These are phyloP conservation scores for Taxillus chinensis DNA, from an alignment of 164 flowering plant genomes.

Conservation along the genomic window DNA sequence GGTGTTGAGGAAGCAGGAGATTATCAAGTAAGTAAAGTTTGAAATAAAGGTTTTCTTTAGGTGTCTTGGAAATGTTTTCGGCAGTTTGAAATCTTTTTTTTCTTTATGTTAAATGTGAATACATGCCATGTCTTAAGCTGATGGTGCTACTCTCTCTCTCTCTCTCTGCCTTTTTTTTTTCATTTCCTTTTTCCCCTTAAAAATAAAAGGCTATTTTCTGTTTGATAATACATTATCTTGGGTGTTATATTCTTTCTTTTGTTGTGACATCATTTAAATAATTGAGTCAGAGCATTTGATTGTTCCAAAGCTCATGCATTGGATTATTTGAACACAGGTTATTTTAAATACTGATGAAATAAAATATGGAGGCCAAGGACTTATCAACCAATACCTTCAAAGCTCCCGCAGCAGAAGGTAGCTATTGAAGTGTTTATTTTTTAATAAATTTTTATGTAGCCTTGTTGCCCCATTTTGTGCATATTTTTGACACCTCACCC, in stretches of 20 bases:
- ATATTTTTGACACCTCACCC: too few relatives aligned
- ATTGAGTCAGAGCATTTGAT: neutral
- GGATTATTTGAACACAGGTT: conserved; percentile 27
- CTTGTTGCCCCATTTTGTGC: neutral
- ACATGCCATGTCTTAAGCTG: too few relatives aligned
- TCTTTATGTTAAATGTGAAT: too few relatives aligned
- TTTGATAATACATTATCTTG: too few relatives aligned
- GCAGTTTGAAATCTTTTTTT: too few relatives aligned
- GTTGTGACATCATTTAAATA: too few relatives aligned
- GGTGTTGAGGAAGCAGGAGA: conserved; percentile 99
- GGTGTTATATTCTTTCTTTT: too few relatives aligned
- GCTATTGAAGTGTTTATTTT: neutral
- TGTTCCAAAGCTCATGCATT: conserved; percentile 1
- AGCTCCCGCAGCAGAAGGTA: conserved; percentile 57
- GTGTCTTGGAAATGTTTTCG: too few relatives aligned
- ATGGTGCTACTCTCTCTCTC: too few relatives aligned
- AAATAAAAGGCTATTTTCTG: neutral
- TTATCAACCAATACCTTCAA: conserved; percentile 35
- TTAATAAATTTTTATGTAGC: neutral
- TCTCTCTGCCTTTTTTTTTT: too few relatives aligned
- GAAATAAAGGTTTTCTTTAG: too few relatives aligned
- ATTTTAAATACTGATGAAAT: conserved; percentile 71
- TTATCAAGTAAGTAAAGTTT: conserved; percentile 51
- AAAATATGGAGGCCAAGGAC: conserved; percentile 72
- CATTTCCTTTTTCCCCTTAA: too few relatives aligned